phyloP scores from a whole-genome alignment of 768 basidiomycete genomes.

The Pulveroboletus ravenelii region DNA sequence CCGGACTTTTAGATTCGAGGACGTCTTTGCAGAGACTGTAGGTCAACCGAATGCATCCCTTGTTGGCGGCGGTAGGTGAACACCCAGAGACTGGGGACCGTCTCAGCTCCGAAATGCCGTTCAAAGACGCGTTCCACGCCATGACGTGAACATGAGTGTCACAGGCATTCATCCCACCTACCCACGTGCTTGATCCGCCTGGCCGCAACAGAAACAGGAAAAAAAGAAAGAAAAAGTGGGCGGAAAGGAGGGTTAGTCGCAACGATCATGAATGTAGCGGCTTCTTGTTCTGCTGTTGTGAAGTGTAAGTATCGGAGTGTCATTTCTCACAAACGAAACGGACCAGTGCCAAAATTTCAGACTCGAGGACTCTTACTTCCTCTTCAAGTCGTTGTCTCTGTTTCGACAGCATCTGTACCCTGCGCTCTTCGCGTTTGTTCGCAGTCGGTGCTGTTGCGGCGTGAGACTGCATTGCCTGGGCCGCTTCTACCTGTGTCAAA shows the following conservation, averaged over 20 bases:
- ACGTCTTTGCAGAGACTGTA: too few relatives aligned
- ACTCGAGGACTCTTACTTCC: conserved; percentile 55
- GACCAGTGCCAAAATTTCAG: conserved; percentile 58
- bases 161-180: too few relatives aligned
- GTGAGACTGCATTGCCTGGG: conserved; percentile 37
- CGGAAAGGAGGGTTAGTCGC: background rate
- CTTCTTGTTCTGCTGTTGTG: conserved; percentile 21
- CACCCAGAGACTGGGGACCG: too few relatives aligned
- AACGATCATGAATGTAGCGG: background rate
- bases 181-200: too few relatives aligned
- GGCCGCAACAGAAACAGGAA: too few relatives aligned
- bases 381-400: conserved; percentile 66
- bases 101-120: too few relatives aligned
- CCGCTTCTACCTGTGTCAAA: conserved; percentile 48
- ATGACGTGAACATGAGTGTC: too few relatives aligned
- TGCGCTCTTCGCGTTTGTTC: conserved; percentile 63
- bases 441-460: conserved; percentile 45
- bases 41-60: too few relatives aligned
- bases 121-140: too few relatives aligned
- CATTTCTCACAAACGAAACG: background rate
- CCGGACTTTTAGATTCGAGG: too few relatives aligned
- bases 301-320: conserved; percentile 5
- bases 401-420: conserved; percentile 58
- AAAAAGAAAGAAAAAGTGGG: too few relatives aligned
- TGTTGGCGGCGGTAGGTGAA: too few relatives aligned